Base-by-base conservation (phyloP, 257 asterid species). In the Penstemon eatonii region DNA sequence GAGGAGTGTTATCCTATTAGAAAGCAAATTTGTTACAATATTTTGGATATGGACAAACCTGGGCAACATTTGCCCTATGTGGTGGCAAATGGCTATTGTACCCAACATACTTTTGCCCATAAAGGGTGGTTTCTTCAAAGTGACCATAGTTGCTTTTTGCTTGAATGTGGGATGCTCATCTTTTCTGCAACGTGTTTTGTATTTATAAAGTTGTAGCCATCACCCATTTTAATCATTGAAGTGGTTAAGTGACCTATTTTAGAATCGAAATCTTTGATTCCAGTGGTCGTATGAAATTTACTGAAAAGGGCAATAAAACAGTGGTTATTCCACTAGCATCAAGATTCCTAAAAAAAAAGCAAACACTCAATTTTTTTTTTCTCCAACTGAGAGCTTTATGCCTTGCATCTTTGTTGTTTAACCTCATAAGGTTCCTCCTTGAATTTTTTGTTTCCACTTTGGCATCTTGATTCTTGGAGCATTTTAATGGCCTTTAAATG, bases 401-500 rank as follows among this genome's bases (percentile, higher is more conserved):
- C 33, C 33, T 25, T 25, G 33, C 33, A 25, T 25, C 33, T 25
- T 25, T 25, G 33, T 25, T 25, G 25, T 19, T 1, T 19, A 19
- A 25, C 33, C 33, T 25, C 33, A 25, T 25, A 25, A 25, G 33
- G 33, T 25, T 25, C 33, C 33, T 25, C 33, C 33, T 25, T 25
- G 33, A 25, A 25, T 25, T 25, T 25, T 25, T 25, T 38, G 11
- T 58, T 38, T 8, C 40, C 18, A 8, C 42, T 39, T 59, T 59
- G 13, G 43, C 49, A n/a, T 59, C 49, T 4, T 59, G 19, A n/a
- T n/a, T n/a, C n/a, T n/a, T n/a, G n/a, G 41, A 4, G 10, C 13
- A 2, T 56, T 56, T 56, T 9, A 56, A 56, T 56, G 62, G 37
- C n/a, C n/a, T n/a, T n/a, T n/a, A n/a, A n/a, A n/a, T n/a, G n/a